Conservation (phyloP, 768 basidiomycete species). For the Rhizopogon salebrosus region DNA sequence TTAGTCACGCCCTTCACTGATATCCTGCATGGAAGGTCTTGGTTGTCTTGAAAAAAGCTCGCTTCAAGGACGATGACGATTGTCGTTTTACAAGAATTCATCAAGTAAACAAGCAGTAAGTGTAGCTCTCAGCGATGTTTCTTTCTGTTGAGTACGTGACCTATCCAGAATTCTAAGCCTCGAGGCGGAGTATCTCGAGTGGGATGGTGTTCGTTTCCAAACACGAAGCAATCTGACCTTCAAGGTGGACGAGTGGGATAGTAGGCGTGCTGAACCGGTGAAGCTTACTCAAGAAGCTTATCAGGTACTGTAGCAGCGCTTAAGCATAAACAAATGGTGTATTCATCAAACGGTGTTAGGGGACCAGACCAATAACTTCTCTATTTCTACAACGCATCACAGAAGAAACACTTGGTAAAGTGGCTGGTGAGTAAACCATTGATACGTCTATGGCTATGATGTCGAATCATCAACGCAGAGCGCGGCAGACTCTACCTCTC, state of each 20-base stretch:
- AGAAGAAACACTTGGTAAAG: not conserved
- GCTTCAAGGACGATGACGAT: too few species aligned
- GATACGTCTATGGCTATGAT: not conserved
- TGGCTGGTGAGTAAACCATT: not conserved
- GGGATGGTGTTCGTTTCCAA: too few species aligned
- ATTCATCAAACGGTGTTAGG: not conserved
- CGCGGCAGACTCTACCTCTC: not conserved
- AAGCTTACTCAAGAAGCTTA: not conserved
- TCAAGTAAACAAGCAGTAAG: not conserved
- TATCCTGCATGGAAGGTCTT: not conserved
- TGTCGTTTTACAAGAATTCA: too few species aligned
- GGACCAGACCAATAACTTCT: not conserved
- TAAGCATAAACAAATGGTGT: not conserved
- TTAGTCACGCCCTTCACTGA: not conserved
- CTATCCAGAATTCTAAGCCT: not conserved
- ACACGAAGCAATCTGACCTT: too few species aligned
- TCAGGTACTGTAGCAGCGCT: not conserved
- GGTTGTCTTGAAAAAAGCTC: not conserved
- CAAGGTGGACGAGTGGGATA: too few species aligned
- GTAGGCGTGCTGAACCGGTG: not conserved
- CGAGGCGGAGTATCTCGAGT: not conserved
- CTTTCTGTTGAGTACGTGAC: not conserved
- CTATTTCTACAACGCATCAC: not conserved
- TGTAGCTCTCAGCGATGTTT: not conserved
- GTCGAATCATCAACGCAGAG: not conserved